Percentiles rank a stretch among this genome's conserved stretches.
Evolutionary conservation across 2,329 filamentous ascomycete genomes (phyloP).

Genomic region (Paraphoma sp.): DNA sequence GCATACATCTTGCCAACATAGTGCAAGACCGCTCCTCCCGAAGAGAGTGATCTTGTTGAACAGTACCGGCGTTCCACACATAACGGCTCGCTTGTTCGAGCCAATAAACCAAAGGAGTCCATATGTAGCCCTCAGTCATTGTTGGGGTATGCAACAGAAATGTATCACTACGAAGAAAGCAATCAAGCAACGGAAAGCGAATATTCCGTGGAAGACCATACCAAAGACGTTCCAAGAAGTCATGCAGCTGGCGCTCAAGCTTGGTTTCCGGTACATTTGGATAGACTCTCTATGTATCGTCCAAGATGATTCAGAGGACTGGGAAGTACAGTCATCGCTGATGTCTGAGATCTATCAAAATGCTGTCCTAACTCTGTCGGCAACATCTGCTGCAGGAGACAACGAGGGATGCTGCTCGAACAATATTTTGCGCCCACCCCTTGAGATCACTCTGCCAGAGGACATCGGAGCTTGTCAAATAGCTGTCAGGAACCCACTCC

Average conservation of each 20-base stretch:
- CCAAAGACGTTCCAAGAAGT: constrained; percentile 10
- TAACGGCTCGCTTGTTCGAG: constrained; percentile 8
- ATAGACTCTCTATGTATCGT: constrained; percentile 28
- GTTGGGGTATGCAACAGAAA: constrained; percentile 11
- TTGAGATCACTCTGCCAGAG: constrained; percentile 5
- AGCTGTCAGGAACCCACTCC: constrained; percentile 9
- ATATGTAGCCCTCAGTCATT: constrained; percentile 15
- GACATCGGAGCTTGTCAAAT: constrained; percentile 8
- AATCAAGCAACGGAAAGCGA: constrained; percentile 1
- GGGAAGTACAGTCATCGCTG: constrained; percentile 9
- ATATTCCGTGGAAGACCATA: constrained; percentile 7
- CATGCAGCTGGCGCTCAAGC: constrained; percentile 9
- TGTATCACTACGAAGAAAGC: constrained; percentile 2
- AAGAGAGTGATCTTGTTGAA: constrained; percentile 16
- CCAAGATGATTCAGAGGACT: constrained; percentile 17
- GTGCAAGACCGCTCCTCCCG: constrained; percentile 7
- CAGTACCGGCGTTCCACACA: background rate
- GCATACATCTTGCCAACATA: constrained; percentile 13
- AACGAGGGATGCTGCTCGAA: constrained; percentile 4
- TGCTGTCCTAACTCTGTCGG: constrained; percentile 12
- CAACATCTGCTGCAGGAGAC: constrained; percentile 6
- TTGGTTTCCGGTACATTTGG: constrained; percentile 31
- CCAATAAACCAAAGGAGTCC: constrained; percentile 2
- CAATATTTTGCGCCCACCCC: background rate
- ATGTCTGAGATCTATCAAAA: constrained; percentile 20